Base-by-base conservation (phyloP, 257 asterid genomes). In the Oldenlandia corymbosa region DNA sequence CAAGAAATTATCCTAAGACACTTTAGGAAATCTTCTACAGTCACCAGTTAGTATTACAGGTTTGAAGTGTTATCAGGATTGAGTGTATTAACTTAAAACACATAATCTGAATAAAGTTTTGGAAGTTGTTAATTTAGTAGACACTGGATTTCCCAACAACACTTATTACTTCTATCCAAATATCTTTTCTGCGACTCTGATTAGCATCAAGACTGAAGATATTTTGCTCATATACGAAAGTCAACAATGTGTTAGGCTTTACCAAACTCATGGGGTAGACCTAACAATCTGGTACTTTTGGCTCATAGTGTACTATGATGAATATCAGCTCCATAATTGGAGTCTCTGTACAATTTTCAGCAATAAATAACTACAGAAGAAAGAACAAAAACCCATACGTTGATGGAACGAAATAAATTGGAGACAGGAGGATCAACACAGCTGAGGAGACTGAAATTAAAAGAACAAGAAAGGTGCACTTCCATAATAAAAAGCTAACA, bases 161-260 rank as follows among this genome's bases (percentile, higher is more conserved):
- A 50, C 34, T 8, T 1, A 27, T 36, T 32, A 34, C 39, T 3
- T 9, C 8, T n/a, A 47, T 23, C 12, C 48, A 63, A 62, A 47
- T 47, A 62, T 62, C 16, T 47, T 32, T 16, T 30, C 45, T 31
- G 45, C 45, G 9, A 3, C 46, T 5, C 16, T 39, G 23, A 41
- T 26, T 23, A 24, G 34, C 14, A 17, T 61, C 42, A 45, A 13
- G n/a, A 37, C 58, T 21, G 17, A 5, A 23, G 51, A 64, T 51
- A 50, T 51, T 50, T 65, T 5, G 31, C 20, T 51, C 27, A 17
- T 17, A 32, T 36, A 21, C 60, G 57, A 13, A 12, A 24, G 58
- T 55, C 34, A 48, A 39, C 68, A 73, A 27, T 63, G 12, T 49
- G 78, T 64, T 68, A 48, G 78, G 78, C 66, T 20, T n/a, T 34